A percentile compares a stretch with the other conserved stretches of the same genome.
Conservation (phyloP, 495 filamentous ascomycete genomes). For the Daldinia concentrica region DNA sequence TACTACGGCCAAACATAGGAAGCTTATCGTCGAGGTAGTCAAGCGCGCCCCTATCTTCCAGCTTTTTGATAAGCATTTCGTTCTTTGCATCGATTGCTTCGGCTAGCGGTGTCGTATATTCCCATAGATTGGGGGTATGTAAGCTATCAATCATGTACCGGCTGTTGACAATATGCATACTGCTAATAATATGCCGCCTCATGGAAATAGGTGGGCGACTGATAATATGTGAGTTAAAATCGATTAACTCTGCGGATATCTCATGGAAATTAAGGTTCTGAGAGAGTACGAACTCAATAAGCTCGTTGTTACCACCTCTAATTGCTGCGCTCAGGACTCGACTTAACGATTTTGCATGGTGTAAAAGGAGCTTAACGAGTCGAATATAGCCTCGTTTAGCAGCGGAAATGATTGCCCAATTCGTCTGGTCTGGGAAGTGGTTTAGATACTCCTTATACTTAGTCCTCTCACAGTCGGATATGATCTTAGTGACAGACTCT, state of each 20-base stretch:
- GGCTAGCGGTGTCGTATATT: conserved; percentile 15
- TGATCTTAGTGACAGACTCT: conserved; percentile 5
- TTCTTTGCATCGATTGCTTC: conserved; percentile 17
- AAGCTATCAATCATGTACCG: too few relatives aligned
- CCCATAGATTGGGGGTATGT: too few relatives aligned
- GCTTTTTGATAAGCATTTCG: neutral
- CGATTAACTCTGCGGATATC: neutral
- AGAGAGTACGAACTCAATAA: conserved; percentile 31
- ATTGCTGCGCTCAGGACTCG: conserved; percentile 27
- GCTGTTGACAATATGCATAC: too few relatives aligned
- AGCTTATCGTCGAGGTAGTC: neutral
- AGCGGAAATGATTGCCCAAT: neutral
- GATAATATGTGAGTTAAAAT: too few relatives aligned
- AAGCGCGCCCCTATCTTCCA: conserved; percentile 22
- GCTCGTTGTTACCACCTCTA: conserved; percentile 5
- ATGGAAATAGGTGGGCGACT: too few relatives aligned
- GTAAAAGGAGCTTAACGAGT: conserved; percentile 17
- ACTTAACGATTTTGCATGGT: neutral
- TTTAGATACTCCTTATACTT: conserved; percentile 1
- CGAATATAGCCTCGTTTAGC: conserved; percentile 11
- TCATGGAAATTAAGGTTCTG: too few relatives aligned
- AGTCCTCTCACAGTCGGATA: conserved; percentile 12
- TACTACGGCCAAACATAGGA: neutral
- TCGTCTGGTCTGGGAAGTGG: neutral
- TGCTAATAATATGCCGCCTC: too few relatives aligned